Evolutionary conservation across 1,284 basidiomycete species (phyloP).

Genomic region (Ustilago bromivora): DNA sequence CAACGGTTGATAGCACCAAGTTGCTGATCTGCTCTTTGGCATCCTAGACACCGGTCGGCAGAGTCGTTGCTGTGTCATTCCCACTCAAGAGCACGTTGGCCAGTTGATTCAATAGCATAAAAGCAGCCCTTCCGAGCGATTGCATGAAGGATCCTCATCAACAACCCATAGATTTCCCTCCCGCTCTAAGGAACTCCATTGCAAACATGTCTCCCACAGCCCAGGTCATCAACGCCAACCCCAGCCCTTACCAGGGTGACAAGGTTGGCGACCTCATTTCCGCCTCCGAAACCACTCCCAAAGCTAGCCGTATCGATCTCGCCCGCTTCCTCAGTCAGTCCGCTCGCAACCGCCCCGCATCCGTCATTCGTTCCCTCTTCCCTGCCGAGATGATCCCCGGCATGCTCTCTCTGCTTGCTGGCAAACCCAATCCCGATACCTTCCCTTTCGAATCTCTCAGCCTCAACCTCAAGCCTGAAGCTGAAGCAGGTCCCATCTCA

Average conservation of each 20-base stretch:
- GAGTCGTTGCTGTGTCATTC: background rate
- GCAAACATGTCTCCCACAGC: slow-evolving; percentile 37
- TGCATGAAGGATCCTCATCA: background rate
- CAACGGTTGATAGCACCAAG: background rate
- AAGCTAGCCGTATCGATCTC: slow-evolving; percentile 36
- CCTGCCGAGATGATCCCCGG: slow-evolving; percentile 82
- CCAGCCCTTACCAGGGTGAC: slow-evolving; percentile 33
- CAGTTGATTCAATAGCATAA: background rate
- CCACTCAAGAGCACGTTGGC: too few species aligned
- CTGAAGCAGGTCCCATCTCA: slow-evolving; percentile 46
- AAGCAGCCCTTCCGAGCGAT: background rate
- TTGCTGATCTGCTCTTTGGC: background rate
- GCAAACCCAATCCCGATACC: slow-evolving; percentile 83
- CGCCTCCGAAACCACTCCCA: slow-evolving; percentile 21
- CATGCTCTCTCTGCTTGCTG: slow-evolving; percentile 80
- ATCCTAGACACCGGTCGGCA: background rate
- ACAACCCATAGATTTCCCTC: background rate
- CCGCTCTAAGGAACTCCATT: background rate
- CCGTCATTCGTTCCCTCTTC: slow-evolving; percentile 76
- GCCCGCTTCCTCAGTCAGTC: slow-evolving; percentile 40
- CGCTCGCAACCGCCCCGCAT: slow-evolving; percentile 33
- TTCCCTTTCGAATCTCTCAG: slow-evolving; percentile 87
- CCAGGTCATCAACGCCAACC: slow-evolving; percentile 37
- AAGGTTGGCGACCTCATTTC: slow-evolving; percentile 40
- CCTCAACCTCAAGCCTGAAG: slow-evolving; percentile 71